A percentile compares a stretch with the other conserved stretches of the same genome.
Evolutionary conservation across 768 basidiomycete species (phyloP).

Genomic region (Tricholoma sp.): DNA sequence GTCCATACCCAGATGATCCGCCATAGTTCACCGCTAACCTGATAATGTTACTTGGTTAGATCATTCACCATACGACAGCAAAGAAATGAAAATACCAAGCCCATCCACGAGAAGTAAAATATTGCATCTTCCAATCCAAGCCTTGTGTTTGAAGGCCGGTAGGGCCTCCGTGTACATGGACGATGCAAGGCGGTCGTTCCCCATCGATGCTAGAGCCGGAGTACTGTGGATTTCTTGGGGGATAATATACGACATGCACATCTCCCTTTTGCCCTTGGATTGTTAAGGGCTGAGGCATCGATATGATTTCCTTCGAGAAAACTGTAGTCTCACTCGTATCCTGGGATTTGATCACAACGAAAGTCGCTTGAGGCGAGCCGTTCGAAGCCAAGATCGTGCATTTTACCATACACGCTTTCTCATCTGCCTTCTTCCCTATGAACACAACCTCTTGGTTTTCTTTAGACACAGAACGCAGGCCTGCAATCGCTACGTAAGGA

Average conservation of each 20-base stretch:
- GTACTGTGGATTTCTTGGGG: conserved; percentile 62
- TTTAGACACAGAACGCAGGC: conserved; percentile 29
- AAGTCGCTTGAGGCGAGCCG: conserved; percentile 14
- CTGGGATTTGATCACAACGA: conserved; percentile 15
- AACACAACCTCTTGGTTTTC: conserved; percentile 33
- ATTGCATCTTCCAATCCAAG: conserved; percentile 52
- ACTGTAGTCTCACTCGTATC: conserved; percentile 6
- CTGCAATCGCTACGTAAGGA: conserved; percentile 38
- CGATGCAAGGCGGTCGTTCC: conserved; percentile 65
- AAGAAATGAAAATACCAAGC: conserved; percentile 46
- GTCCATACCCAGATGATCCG: conserved; percentile 71
- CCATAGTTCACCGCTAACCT: conserved; percentile 77
- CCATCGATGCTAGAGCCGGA: conserved; percentile 36
- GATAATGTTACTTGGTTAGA: conserved; percentile 8
- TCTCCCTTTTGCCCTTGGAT: conserved; percentile 27
- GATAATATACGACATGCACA: conserved; percentile 61
- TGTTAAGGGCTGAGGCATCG: conserved; percentile 42
- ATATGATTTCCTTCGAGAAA: conserved; percentile 33
- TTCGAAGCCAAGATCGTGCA: conserved; percentile 21
- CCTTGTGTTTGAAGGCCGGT: conserved; percentile 43
- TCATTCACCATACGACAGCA: not conserved
- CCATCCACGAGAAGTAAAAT: conserved; percentile 67
- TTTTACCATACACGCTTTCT: conserved; percentile 31
- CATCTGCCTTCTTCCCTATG: conserved; percentile 37
- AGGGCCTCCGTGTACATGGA: conserved; percentile 71